Conservation (phyloP, 2,329 filamentous ascomycete species). For the Fusarium sambucinum region DNA sequence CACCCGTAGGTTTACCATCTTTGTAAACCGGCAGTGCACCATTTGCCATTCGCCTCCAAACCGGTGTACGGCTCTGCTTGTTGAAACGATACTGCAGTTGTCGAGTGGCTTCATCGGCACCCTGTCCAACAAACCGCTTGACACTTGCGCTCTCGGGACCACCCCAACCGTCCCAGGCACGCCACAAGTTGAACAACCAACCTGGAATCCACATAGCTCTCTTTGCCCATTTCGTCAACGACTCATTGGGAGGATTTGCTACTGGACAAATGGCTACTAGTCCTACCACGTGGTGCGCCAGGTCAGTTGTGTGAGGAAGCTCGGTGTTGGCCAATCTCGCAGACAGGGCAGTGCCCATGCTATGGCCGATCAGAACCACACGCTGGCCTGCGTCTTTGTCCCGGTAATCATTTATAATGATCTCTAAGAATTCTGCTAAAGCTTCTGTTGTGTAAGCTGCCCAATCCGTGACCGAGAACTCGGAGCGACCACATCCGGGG, state of each 20-base stretch:
- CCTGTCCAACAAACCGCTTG: constrained; percentile 76
- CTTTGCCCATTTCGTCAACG: constrained; percentile 59
- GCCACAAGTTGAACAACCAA: constrained; percentile 79
- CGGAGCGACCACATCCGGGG: constrained; percentile 87
- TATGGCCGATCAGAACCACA: constrained; percentile 87
- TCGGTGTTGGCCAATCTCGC: constrained; percentile 71
- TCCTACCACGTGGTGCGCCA: constrained; percentile 77
- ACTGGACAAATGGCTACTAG: constrained; percentile 86
- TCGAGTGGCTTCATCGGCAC: constrained; percentile 74
- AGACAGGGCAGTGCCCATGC: constrained; percentile 86
- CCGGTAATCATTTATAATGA: constrained; percentile 79
- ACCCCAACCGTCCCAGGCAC: constrained; percentile 82
- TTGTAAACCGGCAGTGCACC: constrained; percentile 74
- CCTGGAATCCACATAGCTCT: constrained; percentile 76
- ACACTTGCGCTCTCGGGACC: constrained; percentile 84
- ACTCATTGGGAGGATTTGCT: constrained; percentile 70
- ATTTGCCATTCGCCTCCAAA: constrained; percentile 84
- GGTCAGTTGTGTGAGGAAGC: constrained; percentile 59
- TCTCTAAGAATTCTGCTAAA: constrained; percentile 79
- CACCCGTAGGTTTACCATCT: constrained; percentile 66
- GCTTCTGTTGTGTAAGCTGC: constrained; percentile 83
- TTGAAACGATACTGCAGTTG: constrained; percentile 81
- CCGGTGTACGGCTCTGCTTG: constrained; percentile 81
- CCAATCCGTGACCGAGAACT: constrained; percentile 77
- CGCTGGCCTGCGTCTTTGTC: constrained; percentile 74